Conservation (phyloP, 345 rosid species). For the Pistacia atlantica region DNA sequence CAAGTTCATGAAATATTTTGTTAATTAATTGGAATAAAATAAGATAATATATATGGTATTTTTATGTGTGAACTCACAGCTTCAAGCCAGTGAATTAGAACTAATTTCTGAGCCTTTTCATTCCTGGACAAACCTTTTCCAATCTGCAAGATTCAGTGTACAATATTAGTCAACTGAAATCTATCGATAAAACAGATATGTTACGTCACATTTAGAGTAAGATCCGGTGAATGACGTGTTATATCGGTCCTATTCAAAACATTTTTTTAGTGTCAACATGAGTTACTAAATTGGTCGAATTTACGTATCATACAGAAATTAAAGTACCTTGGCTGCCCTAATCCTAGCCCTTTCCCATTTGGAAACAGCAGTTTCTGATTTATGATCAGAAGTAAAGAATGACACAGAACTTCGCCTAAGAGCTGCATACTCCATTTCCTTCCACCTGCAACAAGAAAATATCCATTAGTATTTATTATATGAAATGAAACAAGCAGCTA, state of each 20-base stretch:
- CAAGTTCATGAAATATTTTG: background rate
- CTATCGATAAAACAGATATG: too few species aligned
- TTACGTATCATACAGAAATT: too few species aligned
- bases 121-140: constrained; percentile 55
- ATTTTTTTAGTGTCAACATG: background rate
- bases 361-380: constrained; percentile 41
- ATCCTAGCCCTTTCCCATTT: constrained; percentile 50
- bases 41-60: background rate
- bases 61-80: constrained; percentile 35
- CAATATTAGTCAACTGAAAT: background rate
- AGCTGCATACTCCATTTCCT: constrained; percentile 27
- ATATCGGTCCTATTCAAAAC: too few species aligned
- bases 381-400: constrained; percentile 27
- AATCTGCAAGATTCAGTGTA: constrained; percentile 21
- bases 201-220: too few species aligned
- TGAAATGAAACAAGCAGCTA: too few species aligned
- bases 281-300: background rate
- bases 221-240: too few species aligned
- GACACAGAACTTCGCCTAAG: constrained; percentile 39
- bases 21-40: background rate
- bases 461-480: background rate
- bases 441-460: constrained; percentile 35
- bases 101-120: constrained; percentile 51
- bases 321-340: constrained; percentile 42
- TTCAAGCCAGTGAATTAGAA: constrained; percentile 57